Evolutionary conservation across 768 basidiomycete species (phyloP).

Genomic region (Pulveroboletus ravenelii): DNA sequence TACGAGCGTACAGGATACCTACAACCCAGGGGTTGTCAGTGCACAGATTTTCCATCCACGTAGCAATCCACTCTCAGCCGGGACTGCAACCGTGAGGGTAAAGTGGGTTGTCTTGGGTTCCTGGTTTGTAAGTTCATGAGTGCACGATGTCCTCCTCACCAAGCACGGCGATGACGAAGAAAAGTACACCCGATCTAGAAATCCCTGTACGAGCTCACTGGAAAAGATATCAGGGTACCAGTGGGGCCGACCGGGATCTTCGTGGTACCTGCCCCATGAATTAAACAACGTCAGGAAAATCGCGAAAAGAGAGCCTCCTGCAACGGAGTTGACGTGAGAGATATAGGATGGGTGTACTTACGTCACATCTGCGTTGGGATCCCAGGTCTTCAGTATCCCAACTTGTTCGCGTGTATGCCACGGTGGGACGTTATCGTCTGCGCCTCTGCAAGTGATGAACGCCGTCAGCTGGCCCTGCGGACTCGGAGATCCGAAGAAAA

Average conservation of each 20-base stretch:
- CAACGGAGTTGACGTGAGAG: background rate
- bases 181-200: conserved; percentile 41
- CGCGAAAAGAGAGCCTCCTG: background rate
- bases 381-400: conserved; percentile 55
- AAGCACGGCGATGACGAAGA: background rate
- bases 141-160: background rate
- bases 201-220: conserved; percentile 50
- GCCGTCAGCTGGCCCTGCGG: background rate
- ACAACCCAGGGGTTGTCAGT: conserved; percentile 67
- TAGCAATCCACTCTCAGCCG: conserved; percentile 63
- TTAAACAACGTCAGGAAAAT: background rate
- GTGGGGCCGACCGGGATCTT: conserved; percentile 59
- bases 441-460: conserved; percentile 42
- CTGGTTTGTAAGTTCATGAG: background rate
- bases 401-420: conserved; percentile 77
- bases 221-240: conserved; percentile 65
- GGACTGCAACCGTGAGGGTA: conserved; percentile 69
- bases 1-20: conserved; percentile 11
- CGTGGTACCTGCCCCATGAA: conserved; percentile 45
- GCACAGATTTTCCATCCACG: conserved; percentile 65
- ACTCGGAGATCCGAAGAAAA: background rate
- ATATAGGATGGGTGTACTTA: conserved; percentile 26
- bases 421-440: conserved; percentile 82
- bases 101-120: conserved; percentile 32
- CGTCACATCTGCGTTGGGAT: conserved; percentile 48